A percentile compares a stretch with the other conserved stretches of the same genome.
These are phyloP conservation scores for Pueraria montana DNA, from an alignment of 306 rosid genomes.

Conservation along the genomic window DNA sequence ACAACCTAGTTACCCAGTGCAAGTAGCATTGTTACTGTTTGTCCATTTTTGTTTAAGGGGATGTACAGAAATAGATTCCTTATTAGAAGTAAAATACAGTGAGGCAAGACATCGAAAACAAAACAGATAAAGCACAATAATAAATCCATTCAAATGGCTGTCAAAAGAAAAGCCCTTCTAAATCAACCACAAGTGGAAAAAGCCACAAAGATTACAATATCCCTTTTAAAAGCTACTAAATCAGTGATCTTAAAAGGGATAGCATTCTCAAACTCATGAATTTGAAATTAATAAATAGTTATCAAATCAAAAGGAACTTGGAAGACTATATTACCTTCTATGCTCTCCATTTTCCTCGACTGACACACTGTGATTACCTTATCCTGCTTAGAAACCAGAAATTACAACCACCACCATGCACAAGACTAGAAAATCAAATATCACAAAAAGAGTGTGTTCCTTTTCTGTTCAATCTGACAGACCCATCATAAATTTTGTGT, in stretches of 20 bases:
- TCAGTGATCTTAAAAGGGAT: not conserved
- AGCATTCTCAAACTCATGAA: constrained; percentile 33
- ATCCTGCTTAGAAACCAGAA: constrained; percentile 66
- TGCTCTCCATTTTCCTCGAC: constrained; percentile 58
- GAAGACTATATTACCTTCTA: constrained; percentile 64
- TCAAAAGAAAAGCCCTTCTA: constrained; percentile 28
- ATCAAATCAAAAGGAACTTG: constrained; percentile 9
- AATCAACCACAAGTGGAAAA: not conserved
- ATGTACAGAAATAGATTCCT: not conserved
- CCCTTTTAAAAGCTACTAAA: constrained; percentile 26
- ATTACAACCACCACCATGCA: constrained; percentile 44
- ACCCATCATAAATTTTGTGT: not conserved
- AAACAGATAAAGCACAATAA: constrained; percentile 25
- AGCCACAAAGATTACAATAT: not conserved
- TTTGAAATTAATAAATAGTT: constrained; percentile 7
- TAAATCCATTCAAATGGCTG: constrained; percentile 10
- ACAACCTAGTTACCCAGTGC: constrained; percentile 4
- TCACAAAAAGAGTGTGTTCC: not conserved
- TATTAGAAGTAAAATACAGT: not conserved
- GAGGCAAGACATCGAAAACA: constrained; percentile 11
- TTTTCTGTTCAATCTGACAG: constrained; percentile 23
- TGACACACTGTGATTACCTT: constrained; percentile 90
- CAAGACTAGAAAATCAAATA: constrained; percentile 35
- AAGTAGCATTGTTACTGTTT: constrained; percentile 5
- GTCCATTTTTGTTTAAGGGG: not conserved